A percentile compares a stretch with the other conserved stretches of the same genome.
Conservation (phyloP, 2,329 filamentous ascomycete species). For the Colletotrichum higginsianum region DNA sequence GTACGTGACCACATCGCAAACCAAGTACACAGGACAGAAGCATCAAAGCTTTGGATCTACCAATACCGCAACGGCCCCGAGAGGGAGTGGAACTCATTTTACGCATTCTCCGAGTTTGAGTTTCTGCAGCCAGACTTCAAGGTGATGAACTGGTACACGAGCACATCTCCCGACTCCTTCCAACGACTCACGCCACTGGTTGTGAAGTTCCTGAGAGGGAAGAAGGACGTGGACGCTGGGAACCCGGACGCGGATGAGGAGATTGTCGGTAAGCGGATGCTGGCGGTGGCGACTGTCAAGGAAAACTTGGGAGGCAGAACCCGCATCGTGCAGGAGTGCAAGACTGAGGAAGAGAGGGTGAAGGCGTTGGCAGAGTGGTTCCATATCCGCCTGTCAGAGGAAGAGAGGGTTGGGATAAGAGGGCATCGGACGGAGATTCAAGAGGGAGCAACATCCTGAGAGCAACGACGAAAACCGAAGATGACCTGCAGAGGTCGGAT, state of each 20-base stretch:
- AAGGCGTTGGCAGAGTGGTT: too few relatives aligned
- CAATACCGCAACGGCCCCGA: slow-evolving; percentile 65
- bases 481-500: not conserved
- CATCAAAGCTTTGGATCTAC: slow-evolving; percentile 73
- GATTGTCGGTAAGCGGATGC: slow-evolving; percentile 63
- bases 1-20: slow-evolving; percentile 61
- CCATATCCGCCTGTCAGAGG: too few relatives aligned
- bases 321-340: slow-evolving; percentile 61
- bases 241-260: too few relatives aligned
- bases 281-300: slow-evolving; percentile 68
- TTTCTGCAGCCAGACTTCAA: slow-evolving; percentile 74
- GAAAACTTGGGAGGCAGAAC: slow-evolving; percentile 66
- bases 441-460: not conserved
- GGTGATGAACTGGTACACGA: slow-evolving; percentile 72
- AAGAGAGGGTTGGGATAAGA: not conserved
- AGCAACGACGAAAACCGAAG: not conserved
- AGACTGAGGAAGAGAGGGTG: slow-evolving; percentile 62
- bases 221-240: slow-evolving; percentile 49
- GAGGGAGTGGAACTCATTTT: slow-evolving; percentile 70
- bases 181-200: slow-evolving; percentile 70
- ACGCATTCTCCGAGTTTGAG: slow-evolving; percentile 77
- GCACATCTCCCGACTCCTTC: slow-evolving; percentile 62
- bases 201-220: slow-evolving; percentile 66
- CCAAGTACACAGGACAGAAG: slow-evolving; percentile 50
- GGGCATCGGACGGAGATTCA: not conserved